A percentile compares a stretch with the other conserved stretches of the same genome.
phyloP scores from a whole-genome alignment of 83 land plant genomes.

The Larix sibirica region DNA sequence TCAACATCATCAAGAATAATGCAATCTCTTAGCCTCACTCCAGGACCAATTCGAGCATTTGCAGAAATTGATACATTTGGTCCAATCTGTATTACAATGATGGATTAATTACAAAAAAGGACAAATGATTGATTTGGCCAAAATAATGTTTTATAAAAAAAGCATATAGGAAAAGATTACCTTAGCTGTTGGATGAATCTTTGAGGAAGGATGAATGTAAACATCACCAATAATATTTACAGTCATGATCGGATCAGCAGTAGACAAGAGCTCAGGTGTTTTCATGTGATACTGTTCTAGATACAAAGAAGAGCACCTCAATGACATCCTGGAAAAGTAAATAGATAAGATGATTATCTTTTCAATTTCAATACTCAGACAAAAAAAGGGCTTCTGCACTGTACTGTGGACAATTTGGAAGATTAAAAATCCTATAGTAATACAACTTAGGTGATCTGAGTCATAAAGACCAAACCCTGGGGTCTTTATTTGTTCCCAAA shows the following conservation, averaged over 20 bases:
- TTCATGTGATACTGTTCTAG: slow-evolving; percentile 46
- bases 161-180: slow-evolving; percentile 15
- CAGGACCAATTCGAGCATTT: slow-evolving; percentile 65
- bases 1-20: slow-evolving; percentile 61
- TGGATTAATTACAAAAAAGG: background rate
- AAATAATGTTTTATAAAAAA: background rate
- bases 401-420: background rate
- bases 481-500: slow-evolving; percentile 67
- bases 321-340: slow-evolving; percentile 40
- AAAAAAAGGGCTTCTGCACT: background rate
- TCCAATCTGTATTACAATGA: slow-evolving; percentile 35
- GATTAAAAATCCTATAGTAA: background rate
- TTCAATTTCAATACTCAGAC: background rate
- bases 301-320: slow-evolving; percentile 55
- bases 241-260: slow-evolving; percentile 27
- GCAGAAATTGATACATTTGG: slow-evolving; percentile 65
- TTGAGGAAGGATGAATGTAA: slow-evolving; percentile 57
- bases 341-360: slow-evolving; percentile 4
- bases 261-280: slow-evolving; percentile 47
- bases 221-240: slow-evolving; percentile 51
- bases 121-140: background rate
- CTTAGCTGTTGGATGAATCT: slow-evolving; percentile 58
- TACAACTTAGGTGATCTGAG: background rate
- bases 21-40: slow-evolving; percentile 48
- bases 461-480: slow-evolving; percentile 36